Conservation (phyloP, 257 asterid genomes). For the Gentiana macrophylla region DNA sequence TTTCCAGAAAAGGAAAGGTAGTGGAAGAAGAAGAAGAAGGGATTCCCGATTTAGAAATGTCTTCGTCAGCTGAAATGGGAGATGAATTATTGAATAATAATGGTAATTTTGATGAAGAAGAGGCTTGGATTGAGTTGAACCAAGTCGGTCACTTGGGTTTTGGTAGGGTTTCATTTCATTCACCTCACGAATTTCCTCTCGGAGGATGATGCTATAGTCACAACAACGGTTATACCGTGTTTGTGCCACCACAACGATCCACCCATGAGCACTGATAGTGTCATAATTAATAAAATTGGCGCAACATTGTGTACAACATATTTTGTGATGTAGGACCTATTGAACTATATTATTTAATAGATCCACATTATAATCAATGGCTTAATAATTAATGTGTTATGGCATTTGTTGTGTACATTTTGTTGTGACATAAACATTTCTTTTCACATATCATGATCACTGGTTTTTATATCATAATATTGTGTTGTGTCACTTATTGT, state of each 20-base stretch:
- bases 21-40: slow-evolving; percentile 5
- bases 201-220: slow-evolving; percentile 26
- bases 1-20: slow-evolving; percentile 23
- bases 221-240: background rate
- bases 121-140: slow-evolving; percentile 52
- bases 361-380: too few relatives aligned
- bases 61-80: slow-evolving; percentile 15
- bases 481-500: too few relatives aligned
- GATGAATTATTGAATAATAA: slow-evolving; percentile 25
- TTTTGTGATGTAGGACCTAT: slow-evolving; percentile 2
- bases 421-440: too few relatives aligned
- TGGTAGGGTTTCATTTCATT: slow-evolving; percentile 83
- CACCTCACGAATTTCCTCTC: slow-evolving; percentile 32
- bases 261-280: background rate
- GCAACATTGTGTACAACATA: background rate
- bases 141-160: slow-evolving; percentile 73
- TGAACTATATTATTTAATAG: background rate
- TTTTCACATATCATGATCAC: too few relatives aligned
- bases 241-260: background rate
- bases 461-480: background rate
- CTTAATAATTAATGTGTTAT: background rate
- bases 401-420: background rate
- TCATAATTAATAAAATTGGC: too few relatives aligned
- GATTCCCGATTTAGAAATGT: slow-evolving; percentile 8
- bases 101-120: slow-evolving; percentile 45